Evolutionary conservation across 1,139 yeast species (phyloP), one percentile per base, ranked within the genome.

Genomic region (Magnusiomyces fungicola): DNA sequence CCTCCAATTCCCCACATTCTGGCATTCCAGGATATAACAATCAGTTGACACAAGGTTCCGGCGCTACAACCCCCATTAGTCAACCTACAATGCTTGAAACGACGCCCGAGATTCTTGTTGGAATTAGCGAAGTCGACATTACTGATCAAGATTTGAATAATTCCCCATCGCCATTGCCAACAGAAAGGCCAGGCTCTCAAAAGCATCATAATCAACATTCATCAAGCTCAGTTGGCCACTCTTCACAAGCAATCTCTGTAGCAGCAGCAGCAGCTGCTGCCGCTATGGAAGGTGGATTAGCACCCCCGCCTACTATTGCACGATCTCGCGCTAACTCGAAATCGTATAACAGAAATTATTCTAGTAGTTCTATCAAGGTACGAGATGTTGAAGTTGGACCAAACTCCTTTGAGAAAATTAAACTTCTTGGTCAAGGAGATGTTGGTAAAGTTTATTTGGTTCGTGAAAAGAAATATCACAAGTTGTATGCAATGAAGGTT

Each of bases 361-460:
- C 89, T 14, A 76, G 79, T 53, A 58, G 60, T 46, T 81, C 95
- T 18, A 83, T 84, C 44, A 83, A 83, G 57, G 74, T 87, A 24
- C 72, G 83, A 56, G 81, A 80, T 56, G 94, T 82, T 6, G 87
- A 83, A 61, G 99, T 94, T 10, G 79, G 84, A 2, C 95, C 95
- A 1, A 76, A 79, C 48, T 84, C 92, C 37, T 94, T 94, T 66
- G 96, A 90, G 58, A 92, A 89, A 64, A 79, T 94, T 52, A 79
- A 88, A 56, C 69, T 92, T 29, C 71, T 94, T 50, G 99, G 99
- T 3, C 88, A 88, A 63, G 99, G 99, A 48, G 99, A 94, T 61
- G 98, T 94, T 40, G 99, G 99, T 3, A 89, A 89, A 64, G 99
- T 94, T 21, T 94, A 84, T 60, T 70, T 94, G 42, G 98, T 92